These are phyloP conservation scores for Pseudopithomyces maydicus DNA, from an alignment of 2,329 filamentous ascomycete species.

Conservation along the genomic window DNA sequence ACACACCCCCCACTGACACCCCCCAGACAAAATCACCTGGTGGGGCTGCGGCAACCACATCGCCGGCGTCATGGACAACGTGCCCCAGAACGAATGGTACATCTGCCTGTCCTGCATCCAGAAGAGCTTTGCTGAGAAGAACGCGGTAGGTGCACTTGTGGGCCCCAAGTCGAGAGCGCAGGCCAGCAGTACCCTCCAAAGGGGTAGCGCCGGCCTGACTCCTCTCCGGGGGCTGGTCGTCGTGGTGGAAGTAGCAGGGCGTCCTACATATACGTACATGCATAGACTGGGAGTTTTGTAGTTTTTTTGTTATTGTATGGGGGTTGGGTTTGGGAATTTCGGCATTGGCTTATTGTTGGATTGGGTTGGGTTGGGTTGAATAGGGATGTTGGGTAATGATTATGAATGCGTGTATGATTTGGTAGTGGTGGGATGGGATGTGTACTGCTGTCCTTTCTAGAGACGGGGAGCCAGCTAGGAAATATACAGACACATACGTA, in stretches of 20 bases:
- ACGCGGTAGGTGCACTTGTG: conserved; percentile 60
- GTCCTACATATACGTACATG: too few relatives aligned
- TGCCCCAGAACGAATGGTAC: conserved; percentile 67
- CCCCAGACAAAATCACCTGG: conserved; percentile 63
- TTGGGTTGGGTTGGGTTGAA: too few relatives aligned
- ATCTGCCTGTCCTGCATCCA: conserved; percentile 68
- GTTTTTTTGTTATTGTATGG: too few relatives aligned
- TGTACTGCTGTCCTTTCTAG: too few relatives aligned
- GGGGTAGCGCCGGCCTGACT: conserved; percentile 28
- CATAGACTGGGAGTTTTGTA: too few relatives aligned
- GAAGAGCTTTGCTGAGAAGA: conserved; percentile 27
- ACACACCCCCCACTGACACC: conserved; percentile 9
- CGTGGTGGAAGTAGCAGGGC: background rate
- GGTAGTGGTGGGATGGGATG: too few relatives aligned
- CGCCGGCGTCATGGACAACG: conserved; percentile 63
- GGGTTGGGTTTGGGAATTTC: too few relatives aligned
- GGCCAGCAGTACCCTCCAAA: conserved; percentile 70
- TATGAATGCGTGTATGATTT: too few relatives aligned
- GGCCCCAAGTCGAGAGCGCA: conserved; percentile 65
- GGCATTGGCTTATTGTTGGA: too few relatives aligned
- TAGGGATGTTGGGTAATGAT: too few relatives aligned
- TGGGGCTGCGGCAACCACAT: conserved; percentile 69
- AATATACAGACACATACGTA: too few relatives aligned
- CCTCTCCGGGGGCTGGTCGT: background rate
- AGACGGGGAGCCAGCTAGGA: too few relatives aligned